These are phyloP conservation scores for Chlamydomonas sp. DNA, from an alignment of 139 green algal species.

Conservation along the genomic window DNA sequence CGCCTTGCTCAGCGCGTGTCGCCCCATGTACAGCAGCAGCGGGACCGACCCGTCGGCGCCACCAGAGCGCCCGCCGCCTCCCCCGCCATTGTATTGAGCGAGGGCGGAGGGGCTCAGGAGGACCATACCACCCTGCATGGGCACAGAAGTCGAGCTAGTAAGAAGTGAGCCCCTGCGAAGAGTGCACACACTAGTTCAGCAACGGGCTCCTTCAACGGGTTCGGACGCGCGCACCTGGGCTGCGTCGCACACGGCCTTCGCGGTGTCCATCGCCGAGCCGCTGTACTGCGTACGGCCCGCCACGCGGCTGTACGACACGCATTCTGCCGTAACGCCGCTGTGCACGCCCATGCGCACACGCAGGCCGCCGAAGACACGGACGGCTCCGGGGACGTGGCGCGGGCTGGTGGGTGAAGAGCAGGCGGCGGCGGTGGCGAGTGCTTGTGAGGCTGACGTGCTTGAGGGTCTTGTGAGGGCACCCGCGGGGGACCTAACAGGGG, in stretches of 20 bases:
- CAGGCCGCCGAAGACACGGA: not conserved
- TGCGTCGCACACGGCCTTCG: slow-evolving; percentile 20
- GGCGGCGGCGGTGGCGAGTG: no score
- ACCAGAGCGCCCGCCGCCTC: not conserved
- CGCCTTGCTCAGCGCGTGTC: not conserved
- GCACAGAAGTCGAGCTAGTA: not conserved
- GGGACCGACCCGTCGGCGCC: not conserved
- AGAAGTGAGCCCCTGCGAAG: not conserved
- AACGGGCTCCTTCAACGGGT: not conserved
- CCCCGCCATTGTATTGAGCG: not conserved
- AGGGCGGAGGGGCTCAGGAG: slow-evolving; percentile 1
- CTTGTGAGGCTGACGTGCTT: no score
- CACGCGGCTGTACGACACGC: slow-evolving; percentile 33
- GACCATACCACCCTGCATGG: slow-evolving; percentile 24
- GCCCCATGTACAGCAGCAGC: slow-evolving; percentile 28
- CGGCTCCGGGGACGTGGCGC: not conserved
- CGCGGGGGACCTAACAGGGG: no score
- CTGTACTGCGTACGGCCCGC: slow-evolving; percentile 35
- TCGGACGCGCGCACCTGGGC: slow-evolving; percentile 10
- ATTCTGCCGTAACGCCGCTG: not conserved
- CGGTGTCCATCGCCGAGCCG: slow-evolving; percentile 14
- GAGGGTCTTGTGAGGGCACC: no score
- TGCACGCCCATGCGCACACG: slow-evolving; percentile 22
- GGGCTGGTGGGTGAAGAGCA: not conserved
- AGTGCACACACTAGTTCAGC: not conserved